Conservation (phyloP, 805 yeast genomes). For the Myxozyma monticola region DNA sequence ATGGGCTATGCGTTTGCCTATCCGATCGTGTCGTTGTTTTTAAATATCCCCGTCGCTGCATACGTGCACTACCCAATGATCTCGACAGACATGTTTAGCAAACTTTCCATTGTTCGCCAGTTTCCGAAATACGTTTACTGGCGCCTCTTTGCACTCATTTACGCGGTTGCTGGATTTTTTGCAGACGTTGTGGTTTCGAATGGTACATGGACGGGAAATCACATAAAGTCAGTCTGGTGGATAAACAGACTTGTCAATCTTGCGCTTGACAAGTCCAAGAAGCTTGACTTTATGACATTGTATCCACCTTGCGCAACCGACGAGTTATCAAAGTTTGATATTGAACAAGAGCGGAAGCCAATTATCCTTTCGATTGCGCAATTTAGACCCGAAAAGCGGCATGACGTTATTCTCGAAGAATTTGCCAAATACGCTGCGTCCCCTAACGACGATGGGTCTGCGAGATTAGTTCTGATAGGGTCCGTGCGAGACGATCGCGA, state of each 20-base stretch:
- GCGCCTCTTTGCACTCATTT: constrained; percentile 61
- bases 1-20: constrained; percentile 91
- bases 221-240: constrained; percentile 66
- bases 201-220: constrained; percentile 89
- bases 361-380: constrained; percentile 73
- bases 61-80: constrained; percentile 96
- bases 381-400: constrained; percentile 94
- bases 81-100: constrained; percentile 80
- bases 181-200: constrained; percentile 71
- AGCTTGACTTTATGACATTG: constrained; percentile 48
- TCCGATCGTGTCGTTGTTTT: constrained; percentile 56
- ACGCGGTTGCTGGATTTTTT: constrained; percentile 65
- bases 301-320: constrained; percentile 92
- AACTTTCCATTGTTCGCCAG: constrained; percentile 44
- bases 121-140: constrained; percentile 63
- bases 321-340: constrained; percentile 30
- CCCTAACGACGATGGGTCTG: constrained; percentile 8
- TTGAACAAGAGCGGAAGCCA: constrained; percentile 26
- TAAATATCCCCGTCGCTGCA: constrained; percentile 74
- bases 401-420: constrained; percentile 63
- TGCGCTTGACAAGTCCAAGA: constrained; percentile 27
- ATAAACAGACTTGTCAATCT: constrained; percentile 25
- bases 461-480: constrained; percentile 71
- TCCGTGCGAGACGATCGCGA: constrained; percentile 75
- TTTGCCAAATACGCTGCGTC: constrained; percentile 52